Evolutionary conservation across 2,329 filamentous ascomycete species (phyloP).

Genomic region (Graphilbum fragrans): DNA sequence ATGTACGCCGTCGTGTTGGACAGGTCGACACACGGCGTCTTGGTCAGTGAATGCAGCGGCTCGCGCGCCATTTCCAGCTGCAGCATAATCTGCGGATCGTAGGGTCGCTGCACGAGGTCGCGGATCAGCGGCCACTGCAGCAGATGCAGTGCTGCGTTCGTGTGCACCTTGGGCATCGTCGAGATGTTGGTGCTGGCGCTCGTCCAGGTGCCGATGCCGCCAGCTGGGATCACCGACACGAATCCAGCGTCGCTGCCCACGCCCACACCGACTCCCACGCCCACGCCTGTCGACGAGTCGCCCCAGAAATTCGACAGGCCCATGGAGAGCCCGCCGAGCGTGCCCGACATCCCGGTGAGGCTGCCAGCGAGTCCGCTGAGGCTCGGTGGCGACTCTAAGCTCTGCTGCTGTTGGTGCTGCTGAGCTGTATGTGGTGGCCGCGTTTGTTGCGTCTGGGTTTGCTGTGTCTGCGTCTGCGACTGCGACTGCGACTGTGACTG

Average conservation of each 20-base stretch:
- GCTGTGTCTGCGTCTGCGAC: no score
- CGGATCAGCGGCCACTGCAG: conserved; percentile 73
- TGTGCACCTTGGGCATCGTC: conserved; percentile 76
- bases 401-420: no score
- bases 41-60: conserved; percentile 55
- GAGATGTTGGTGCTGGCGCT: conserved; percentile 55
- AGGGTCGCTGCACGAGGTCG: conserved; percentile 63
- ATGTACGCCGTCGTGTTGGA: conserved; percentile 65
- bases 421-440: neutral
- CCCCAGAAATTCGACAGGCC: neutral
- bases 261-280: no score
- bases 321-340: neutral
- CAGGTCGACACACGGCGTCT: conserved; percentile 55
- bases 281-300: neutral
- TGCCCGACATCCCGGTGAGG: no score
- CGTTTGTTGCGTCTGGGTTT: conserved; percentile 17
- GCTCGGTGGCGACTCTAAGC: neutral
- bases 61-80: conserved; percentile 72
- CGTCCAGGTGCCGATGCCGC: conserved; percentile 62
- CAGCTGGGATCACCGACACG: conserved; percentile 44
- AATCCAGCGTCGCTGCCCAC: no score
- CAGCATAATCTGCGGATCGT: conserved; percentile 70
- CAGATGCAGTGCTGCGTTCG: conserved; percentile 66
- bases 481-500: conserved; percentile 23
- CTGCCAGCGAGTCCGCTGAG: neutral